Percentiles rank a stretch among this genome's conserved stretches.
Evolutionary conservation across 495 filamentous ascomycete species (phyloP).

Genomic region (Podospora australis): DNA sequence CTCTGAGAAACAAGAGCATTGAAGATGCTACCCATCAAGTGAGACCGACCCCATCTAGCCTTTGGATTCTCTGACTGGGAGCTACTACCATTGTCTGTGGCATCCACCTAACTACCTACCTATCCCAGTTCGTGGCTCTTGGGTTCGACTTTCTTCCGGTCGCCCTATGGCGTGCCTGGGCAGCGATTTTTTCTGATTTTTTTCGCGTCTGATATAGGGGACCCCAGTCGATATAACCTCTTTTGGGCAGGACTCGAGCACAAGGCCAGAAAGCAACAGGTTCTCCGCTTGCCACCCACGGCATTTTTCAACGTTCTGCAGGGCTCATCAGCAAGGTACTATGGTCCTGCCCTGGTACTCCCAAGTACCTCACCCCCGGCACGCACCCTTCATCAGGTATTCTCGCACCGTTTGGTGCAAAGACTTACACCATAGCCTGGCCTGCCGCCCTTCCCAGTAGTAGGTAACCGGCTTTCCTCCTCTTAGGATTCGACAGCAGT

Average conservation of each 20-base stretch:
- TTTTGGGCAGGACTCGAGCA: conserved; percentile 20
- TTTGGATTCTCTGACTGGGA: no score
- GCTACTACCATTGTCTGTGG: no score
- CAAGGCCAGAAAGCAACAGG: conserved; percentile 15
- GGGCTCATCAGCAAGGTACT: conserved; percentile 16
- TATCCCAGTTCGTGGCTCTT: no score
- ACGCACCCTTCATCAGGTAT: conserved; percentile 9
- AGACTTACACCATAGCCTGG: conserved; percentile 13
- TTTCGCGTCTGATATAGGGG: conserved; percentile 38
- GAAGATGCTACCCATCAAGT: no score
- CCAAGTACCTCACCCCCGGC: conserved; percentile 15
- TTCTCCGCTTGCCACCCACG: conserved; percentile 23
- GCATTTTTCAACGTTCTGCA: conserved; percentile 16
- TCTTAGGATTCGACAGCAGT: not conserved
- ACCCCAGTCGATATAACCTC: conserved; percentile 38
- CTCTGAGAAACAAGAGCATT: no score
- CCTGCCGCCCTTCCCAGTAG: no score
- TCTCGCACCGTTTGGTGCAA: conserved; percentile 15
- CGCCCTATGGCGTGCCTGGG: conserved; percentile 39
- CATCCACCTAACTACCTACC: no score
- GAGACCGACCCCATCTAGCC: no score
- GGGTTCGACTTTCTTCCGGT: conserved; percentile 23
- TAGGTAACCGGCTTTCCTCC: no score
- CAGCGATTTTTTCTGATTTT: conserved; percentile 23
- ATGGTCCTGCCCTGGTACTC: conserved; percentile 16